phyloP scores from a whole-genome alignment of 192 early-diverging fungal species.

The Coemansia sp. region DNA sequence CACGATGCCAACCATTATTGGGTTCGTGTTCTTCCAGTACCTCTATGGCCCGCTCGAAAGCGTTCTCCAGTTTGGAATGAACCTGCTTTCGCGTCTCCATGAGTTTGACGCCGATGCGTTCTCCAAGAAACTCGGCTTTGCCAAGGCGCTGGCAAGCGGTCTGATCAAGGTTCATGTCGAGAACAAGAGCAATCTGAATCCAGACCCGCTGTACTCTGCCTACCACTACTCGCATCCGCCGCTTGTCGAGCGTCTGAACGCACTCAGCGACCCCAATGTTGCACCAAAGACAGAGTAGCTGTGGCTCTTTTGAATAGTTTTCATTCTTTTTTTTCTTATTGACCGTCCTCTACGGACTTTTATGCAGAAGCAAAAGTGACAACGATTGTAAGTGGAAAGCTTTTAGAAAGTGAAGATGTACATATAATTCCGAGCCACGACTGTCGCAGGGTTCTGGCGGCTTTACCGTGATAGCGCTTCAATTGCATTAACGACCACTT shows the following conservation, averaged over 20 bases:
- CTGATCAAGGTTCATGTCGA: slow-evolving; percentile 89
- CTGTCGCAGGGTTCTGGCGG: no score
- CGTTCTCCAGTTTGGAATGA: slow-evolving; percentile 71
- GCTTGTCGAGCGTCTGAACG: slow-evolving; percentile 80
- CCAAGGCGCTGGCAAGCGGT: slow-evolving; percentile 66
- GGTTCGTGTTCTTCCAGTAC: slow-evolving; percentile 89
- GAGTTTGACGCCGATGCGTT: slow-evolving; percentile 95
- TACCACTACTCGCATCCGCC: slow-evolving; percentile 92
- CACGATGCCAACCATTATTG: slow-evolving; percentile 76
- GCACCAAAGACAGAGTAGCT: slow-evolving; percentile 40
- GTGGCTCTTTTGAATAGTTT: no score
- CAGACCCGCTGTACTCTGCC: slow-evolving; percentile 85
- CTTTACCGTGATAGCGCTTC: slow-evolving; percentile 2
- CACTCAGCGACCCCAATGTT: slow-evolving; percentile 55
- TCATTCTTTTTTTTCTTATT: no score
- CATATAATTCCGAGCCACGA: no score
- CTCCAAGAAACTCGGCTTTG: slow-evolving; percentile 82
- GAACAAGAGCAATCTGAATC: slow-evolving; percentile 85
- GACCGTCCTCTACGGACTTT: no score
- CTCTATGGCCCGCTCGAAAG: slow-evolving; percentile 80
- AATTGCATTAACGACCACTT: slow-evolving; percentile 34
- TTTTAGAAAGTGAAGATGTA: no score
- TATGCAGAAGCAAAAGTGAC: not conserved
- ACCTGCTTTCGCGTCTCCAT: slow-evolving; percentile 78
- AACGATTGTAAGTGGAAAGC: no score